Percentiles rank a stretch among this genome's conserved stretches.
Evolutionary conservation across 2,329 filamentous ascomycete genomes (phyloP).

Genomic region (Phoma sp.): DNA sequence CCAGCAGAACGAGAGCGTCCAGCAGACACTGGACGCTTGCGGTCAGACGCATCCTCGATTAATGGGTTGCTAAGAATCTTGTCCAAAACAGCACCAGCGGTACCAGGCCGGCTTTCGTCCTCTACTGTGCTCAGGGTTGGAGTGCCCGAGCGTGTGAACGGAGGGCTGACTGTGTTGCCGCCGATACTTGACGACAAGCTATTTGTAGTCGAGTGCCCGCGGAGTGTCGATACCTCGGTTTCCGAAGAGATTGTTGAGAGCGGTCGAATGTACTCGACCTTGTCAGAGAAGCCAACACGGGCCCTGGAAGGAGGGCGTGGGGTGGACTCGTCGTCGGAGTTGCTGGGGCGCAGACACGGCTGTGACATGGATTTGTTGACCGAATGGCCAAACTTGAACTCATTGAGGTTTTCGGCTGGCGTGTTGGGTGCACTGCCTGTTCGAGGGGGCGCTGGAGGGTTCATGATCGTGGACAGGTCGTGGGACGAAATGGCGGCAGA

Average conservation of each 20-base stretch:
- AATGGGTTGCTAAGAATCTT: constrained; percentile 36
- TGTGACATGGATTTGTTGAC: constrained; percentile 50
- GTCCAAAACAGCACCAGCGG: constrained; percentile 74
- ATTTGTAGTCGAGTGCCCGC: constrained; percentile 76
- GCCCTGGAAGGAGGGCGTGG: constrained; percentile 60
- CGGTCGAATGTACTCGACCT: constrained; percentile 82
- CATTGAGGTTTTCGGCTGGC: constrained; percentile 59
- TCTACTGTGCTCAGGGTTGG: constrained; percentile 52
- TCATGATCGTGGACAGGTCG: constrained; percentile 76
- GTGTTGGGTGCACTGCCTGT: constrained; percentile 72
- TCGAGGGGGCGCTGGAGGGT: constrained; percentile 62
- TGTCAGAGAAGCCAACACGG: constrained; percentile 84
- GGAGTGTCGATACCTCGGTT: constrained; percentile 75
- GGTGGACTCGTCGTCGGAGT: constrained; percentile 37
- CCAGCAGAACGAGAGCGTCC: constrained; percentile 27
- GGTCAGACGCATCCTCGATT: constrained; percentile 33
- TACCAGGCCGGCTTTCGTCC: constrained; percentile 65
- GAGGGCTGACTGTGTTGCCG: constrained; percentile 58
- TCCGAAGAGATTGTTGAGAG: constrained; percentile 85
- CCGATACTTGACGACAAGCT: constrained; percentile 82
- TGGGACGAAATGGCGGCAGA: constrained; percentile 84
- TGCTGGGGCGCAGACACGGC: constrained; percentile 45
- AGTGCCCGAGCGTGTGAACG: constrained; percentile 51
- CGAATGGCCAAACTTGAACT: constrained; percentile 43
- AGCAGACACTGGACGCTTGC: constrained; percentile 49